Evolutionary conservation across 176 grass and related monocot genomes (phyloP), one percentile per base, ranked within the genome.

Genomic region (Phoenix dactylifera): DNA sequence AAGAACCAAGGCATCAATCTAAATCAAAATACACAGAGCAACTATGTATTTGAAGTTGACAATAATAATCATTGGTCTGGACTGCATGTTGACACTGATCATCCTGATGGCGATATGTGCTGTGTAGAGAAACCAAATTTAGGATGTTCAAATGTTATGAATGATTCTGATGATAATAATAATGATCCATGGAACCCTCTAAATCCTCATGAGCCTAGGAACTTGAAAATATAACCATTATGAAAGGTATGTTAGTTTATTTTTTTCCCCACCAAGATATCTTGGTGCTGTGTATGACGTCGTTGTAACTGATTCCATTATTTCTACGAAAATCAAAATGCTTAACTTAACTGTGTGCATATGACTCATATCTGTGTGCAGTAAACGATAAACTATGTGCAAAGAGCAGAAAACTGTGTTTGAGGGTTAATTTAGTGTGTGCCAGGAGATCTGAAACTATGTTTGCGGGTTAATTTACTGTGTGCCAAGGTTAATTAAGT

Each of bases 181-280:
- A 77, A 85, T 35, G 69, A 97, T 77, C 81, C 87, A 25, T 91
- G 84, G 79, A 88, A 78, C 28, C 84, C 78, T 49, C 75, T 88
- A 66, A 85, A 97, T 79, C 87, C 92, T 22, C 70, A 97, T 77
- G 92, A 91, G 74, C 72, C 72, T 76, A 79, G 92, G 52, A 72
- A 81, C 73, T 68, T 91, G 59, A 90, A 84, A 76, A 75, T 80
- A 71, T 82, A 74, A 82, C 80, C 92, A 80, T 91, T 80, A 44
- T 83, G 73, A 88, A 69, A 85, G 77, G 92, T 97, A 85, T 77
- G 67, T 26, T 49, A 6, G 66, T 50, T 22, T 3, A 22, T 22
- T 59, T 35, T n/a, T n/a, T n/a, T 83, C 70, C 28, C 52, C 32
- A 9, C 30, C 55, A 59, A 6, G 59, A 64, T 16, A 50, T 62